phyloP scores from a whole-genome alignment of 1,284 basidiomycete species.

The Apiotrichum siamense region DNA sequence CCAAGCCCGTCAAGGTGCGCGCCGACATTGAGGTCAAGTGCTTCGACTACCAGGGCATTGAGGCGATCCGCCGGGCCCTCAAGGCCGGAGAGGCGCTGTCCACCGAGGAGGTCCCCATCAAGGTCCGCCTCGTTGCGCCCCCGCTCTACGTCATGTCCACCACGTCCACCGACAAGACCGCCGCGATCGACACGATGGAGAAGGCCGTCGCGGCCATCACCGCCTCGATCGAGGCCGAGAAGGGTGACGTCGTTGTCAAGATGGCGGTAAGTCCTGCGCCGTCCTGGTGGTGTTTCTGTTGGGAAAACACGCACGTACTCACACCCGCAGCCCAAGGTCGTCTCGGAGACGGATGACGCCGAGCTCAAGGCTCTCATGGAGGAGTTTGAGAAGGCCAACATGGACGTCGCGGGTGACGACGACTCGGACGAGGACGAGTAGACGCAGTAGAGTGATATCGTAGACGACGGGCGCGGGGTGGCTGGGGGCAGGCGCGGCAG shows the following conservation, averaged over 20 bases:
- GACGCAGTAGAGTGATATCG: no score
- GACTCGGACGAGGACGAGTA: slow-evolving; percentile 47
- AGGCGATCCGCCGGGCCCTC: slow-evolving; percentile 91
- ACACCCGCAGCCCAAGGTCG: slow-evolving; percentile 72
- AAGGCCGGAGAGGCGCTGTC: slow-evolving; percentile 79
- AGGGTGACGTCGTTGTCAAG: slow-evolving; percentile 84
- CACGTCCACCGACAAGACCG: slow-evolving; percentile 94
- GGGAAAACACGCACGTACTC: no score
- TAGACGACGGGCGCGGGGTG: no score
- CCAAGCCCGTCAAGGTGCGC: slow-evolving; percentile 97
- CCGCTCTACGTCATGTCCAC: slow-evolving; percentile 93
- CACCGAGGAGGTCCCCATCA: slow-evolving; percentile 88
- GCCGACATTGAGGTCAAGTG: slow-evolving; percentile 97
- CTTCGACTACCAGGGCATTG: slow-evolving; percentile 95
- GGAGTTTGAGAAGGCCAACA: slow-evolving; percentile 82
- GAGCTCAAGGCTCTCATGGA: slow-evolving; percentile 93
- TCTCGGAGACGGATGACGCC: slow-evolving; percentile 93
- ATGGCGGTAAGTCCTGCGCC: slow-evolving; percentile 89
- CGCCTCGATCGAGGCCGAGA: slow-evolving; percentile 70
- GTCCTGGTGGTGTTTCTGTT: no score
- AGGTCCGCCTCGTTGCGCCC: slow-evolving; percentile 93
- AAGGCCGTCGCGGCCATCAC: slow-evolving; percentile 89
- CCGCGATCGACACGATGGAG: slow-evolving; percentile 88
- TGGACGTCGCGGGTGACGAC: slow-evolving; percentile 88
- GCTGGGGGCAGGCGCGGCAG: no score